Evolutionary conservation across 306 rosid genomes (phyloP).

Genomic region (Cucumis melo): DNA sequence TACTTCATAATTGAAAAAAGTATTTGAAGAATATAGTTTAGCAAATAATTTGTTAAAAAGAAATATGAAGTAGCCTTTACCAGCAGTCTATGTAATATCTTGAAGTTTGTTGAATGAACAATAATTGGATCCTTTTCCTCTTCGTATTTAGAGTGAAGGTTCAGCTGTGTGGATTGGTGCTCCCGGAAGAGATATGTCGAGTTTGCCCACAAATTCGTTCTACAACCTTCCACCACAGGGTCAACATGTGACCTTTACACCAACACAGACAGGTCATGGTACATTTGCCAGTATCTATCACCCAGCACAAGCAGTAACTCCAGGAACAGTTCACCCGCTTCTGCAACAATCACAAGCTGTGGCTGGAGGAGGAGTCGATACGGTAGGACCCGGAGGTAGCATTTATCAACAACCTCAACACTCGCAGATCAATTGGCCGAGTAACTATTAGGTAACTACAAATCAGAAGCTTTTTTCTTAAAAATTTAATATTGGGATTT

Average conservation of each 20-base stretch:
- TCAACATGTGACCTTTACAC: slow-evolving; percentile 74
- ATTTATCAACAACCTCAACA: slow-evolving; percentile 93
- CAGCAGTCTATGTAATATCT: background rate
- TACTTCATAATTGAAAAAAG: background rate
- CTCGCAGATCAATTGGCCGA: slow-evolving; percentile 85
- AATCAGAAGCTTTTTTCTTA: background rate
- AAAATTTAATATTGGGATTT: slow-evolving; percentile 29
- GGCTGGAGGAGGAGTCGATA: slow-evolving; percentile 86
- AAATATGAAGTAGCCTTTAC: background rate
- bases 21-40: background rate
- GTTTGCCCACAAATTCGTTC: slow-evolving; percentile 66
- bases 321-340: slow-evolving; percentile 77
- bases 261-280: slow-evolving; percentile 81
- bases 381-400: slow-evolving; percentile 85
- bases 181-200: slow-evolving; percentile 74
- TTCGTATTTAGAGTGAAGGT: slow-evolving; percentile 66
- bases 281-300: slow-evolving; percentile 77
- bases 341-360: slow-evolving; percentile 89
- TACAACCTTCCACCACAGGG: slow-evolving; percentile 88
- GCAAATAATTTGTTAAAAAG: background rate
- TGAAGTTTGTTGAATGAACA: background rate
- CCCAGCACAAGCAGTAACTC: slow-evolving; percentile 79
- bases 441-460: slow-evolving; percentile 50
- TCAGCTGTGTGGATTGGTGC: slow-evolving; percentile 91
- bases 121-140: background rate